Percentiles rank a stretch among this genome's conserved stretches.
Evolutionary conservation across 2,329 filamentous ascomycete species (phyloP).

Genomic region (Aspergillus sp.): DNA sequence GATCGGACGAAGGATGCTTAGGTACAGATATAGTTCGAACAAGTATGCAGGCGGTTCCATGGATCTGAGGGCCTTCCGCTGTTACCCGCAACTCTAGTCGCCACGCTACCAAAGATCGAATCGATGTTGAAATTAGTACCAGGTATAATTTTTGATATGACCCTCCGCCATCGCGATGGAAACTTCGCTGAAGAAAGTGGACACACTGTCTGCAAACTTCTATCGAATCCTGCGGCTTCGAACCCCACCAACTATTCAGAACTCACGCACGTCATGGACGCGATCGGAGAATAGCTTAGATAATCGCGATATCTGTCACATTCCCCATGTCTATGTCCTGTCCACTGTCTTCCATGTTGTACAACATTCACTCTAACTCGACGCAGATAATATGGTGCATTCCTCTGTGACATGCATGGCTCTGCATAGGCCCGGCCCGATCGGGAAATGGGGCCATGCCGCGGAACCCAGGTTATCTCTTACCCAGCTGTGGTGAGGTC

Average conservation of each 20-base stretch:
- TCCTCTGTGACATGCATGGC: conserved; percentile 10
- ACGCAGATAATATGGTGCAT: background rate
- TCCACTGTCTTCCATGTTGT: conserved; percentile 2
- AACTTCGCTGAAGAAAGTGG: background rate
- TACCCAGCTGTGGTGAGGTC: background rate
- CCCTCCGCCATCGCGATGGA: no score
- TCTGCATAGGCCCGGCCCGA: conserved; percentile 22
- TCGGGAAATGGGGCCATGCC: conserved; percentile 11
- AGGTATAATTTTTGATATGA: no score
- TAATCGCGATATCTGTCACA: conserved; percentile 6
- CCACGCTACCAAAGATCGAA: background rate
- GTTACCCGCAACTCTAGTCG: conserved; percentile 13
- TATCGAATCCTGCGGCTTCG: background rate
- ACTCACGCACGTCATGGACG: background rate
- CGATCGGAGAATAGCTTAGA: conserved; percentile 12
- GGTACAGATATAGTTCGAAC: conserved; percentile 6
- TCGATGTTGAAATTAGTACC: no score
- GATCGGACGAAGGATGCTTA: background rate
- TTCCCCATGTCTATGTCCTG: background rate
- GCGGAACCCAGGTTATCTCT: background rate
- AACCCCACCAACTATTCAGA: background rate
- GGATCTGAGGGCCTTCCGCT: conserved; percentile 12
- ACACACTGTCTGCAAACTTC: background rate
- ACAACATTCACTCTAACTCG: conserved; percentile 11
- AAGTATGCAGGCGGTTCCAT: conserved; percentile 13